Conservation (phyloP, 257 asterid genomes). For the Nicotiana knightiana region DNA sequence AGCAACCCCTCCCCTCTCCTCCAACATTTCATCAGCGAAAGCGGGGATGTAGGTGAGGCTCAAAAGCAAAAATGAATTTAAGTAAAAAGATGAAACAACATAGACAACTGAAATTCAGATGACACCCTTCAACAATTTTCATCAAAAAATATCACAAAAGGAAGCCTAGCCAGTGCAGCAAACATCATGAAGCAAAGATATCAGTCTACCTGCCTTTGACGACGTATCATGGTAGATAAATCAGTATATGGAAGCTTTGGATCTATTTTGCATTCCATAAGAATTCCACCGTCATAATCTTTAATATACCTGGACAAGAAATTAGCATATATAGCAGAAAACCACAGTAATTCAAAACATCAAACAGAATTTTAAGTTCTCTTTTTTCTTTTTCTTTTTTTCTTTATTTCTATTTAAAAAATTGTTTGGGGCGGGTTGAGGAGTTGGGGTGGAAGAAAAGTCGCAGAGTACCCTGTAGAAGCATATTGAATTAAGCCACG, state of each 20-base stretch:
- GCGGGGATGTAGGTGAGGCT: not conserved
- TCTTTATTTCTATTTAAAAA: not conserved
- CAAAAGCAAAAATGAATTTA: not conserved
- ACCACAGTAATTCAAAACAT: not conserved
- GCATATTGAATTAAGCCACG: not conserved
- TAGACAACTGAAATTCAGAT: not conserved
- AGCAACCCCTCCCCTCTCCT: not conserved
- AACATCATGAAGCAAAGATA: conserved; percentile 1
- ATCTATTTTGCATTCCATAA: conserved; percentile 96
- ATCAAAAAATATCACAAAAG: not conserved
- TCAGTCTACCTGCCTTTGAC: conserved; percentile 76
- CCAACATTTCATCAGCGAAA: not conserved
- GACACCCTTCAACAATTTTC: not conserved
- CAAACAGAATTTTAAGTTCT: not conserved
- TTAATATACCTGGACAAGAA: conserved; percentile 62
- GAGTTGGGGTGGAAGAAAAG: not conserved
- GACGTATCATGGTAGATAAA: conserved; percentile 94
- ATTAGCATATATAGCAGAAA: conserved; percentile 10
- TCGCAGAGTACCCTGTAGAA: conserved; percentile 2
- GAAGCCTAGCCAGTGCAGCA: not conserved
- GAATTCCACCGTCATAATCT: conserved; percentile 97
- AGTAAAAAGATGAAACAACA: not conserved
- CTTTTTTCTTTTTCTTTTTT: not conserved
- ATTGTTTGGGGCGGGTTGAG: not conserved
- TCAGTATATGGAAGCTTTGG: conserved; percentile 97